Conservation (phyloP, 768 basidiomycete species). For the Mrakia blollopis region DNA sequence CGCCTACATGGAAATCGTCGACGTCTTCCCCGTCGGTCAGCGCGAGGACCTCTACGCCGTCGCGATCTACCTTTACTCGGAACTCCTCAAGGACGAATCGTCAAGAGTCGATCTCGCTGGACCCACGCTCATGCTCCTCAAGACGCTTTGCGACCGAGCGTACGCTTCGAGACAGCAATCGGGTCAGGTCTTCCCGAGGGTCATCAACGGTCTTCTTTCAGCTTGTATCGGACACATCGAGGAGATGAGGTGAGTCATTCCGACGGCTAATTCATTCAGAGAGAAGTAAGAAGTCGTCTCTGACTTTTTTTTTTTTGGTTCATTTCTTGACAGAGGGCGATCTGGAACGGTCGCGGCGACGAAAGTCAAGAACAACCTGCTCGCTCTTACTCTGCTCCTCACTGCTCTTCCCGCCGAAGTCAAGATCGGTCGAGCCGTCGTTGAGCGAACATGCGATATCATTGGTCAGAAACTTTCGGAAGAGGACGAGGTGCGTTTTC, state of each 20-base stretch:
- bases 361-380: conserved; percentile 85
- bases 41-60: conserved; percentile 31
- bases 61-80: conserved; percentile 44
- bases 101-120: conserved; percentile 72
- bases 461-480: conserved; percentile 75
- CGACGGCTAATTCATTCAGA: too few relatives aligned
- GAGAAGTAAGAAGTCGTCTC: not conserved
- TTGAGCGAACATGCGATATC: conserved; percentile 80
- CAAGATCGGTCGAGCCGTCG: conserved; percentile 63
- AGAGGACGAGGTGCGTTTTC: conserved; percentile 51
- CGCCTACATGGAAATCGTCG: conserved; percentile 31
- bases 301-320: not conserved
- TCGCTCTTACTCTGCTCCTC: conserved; percentile 77
- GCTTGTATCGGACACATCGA: conserved; percentile 80
- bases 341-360: conserved; percentile 66
- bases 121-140: conserved; percentile 73
- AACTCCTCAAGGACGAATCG: conserved; percentile 79
- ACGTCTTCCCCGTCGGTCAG: conserved; percentile 15
- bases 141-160: conserved; percentile 57
- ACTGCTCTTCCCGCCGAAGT: conserved; percentile 67
- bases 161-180: conserved; percentile 23
- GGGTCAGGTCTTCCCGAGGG: conserved; percentile 26
- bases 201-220: conserved; percentile 66
- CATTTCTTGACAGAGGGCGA: conserved; percentile 61
- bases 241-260: conserved; percentile 71